phyloP scores from a whole-genome alignment of 306 rosid species.

The Begonia masoniana region DNA sequence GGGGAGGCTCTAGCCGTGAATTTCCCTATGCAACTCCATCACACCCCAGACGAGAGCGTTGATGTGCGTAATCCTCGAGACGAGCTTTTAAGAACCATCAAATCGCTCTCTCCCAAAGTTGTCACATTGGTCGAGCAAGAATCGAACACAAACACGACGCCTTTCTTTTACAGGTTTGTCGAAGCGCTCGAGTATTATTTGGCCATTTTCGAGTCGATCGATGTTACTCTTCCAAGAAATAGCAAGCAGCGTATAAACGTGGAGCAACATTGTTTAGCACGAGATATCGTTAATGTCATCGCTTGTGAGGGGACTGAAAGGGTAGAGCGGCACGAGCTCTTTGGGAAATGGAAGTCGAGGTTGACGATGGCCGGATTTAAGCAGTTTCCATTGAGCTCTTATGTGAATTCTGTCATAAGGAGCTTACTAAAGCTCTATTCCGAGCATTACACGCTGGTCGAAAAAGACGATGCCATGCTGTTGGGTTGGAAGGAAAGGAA shows the following conservation, averaged over 20 bases:
- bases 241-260: conserved; percentile 70
- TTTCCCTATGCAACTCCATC: conserved; percentile 89
- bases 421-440: conserved; percentile 62
- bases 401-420: conserved; percentile 63
- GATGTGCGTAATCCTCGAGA: conserved; percentile 80
- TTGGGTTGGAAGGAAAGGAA: conserved; percentile 84
- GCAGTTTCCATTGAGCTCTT: conserved; percentile 71
- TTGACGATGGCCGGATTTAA: conserved; percentile 82
- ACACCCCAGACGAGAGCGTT: conserved; percentile 92
- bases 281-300: conserved; percentile 71
- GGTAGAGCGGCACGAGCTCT: conserved; percentile 85
- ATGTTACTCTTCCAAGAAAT: conserved; percentile 49
- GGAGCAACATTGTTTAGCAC: conserved; percentile 84
- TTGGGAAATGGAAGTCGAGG: conserved; percentile 91
- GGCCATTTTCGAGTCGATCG: conserved; percentile 91
- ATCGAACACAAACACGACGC: conserved; percentile 90
- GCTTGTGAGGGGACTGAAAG: conserved; percentile 89
- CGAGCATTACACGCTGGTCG: conserved; percentile 36
- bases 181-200: conserved; percentile 75
- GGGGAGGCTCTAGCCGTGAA: conserved; percentile 93
- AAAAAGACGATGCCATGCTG: conserved; percentile 87
- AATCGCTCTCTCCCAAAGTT: conserved; percentile 68
- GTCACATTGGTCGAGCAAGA: conserved; percentile 88
- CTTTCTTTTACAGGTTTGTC: conserved; percentile 60
- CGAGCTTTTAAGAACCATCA: conserved; percentile 66